Percentiles rank a stretch among this genome's conserved stretches.
Conservation (phyloP, 306 rosid species). For the Carpinus fangiana region DNA sequence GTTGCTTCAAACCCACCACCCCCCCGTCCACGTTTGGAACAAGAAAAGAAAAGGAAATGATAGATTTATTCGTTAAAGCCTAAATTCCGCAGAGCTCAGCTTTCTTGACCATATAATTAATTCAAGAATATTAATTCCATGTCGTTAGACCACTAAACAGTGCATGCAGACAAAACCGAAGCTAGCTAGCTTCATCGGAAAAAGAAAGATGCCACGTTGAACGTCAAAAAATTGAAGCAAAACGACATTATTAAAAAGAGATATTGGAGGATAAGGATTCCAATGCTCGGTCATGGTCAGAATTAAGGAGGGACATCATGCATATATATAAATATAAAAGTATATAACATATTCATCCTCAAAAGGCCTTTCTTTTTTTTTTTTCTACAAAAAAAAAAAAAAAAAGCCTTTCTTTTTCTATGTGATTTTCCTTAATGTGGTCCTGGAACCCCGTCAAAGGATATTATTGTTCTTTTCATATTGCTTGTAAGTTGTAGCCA, state of each 20-base stretch:
- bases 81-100: constrained; percentile 1
- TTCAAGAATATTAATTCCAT: neutral
- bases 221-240: constrained; percentile 26
- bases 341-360: neutral
- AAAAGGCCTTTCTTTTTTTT: neutral
- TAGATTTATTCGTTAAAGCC: neutral
- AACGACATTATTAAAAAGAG: constrained; percentile 18
- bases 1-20: neutral
- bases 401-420: neutral
- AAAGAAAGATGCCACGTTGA: constrained; percentile 24
- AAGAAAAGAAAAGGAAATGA: too few relatives aligned
- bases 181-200: neutral
- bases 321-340: too few relatives aligned
- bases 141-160: neutral
- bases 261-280: neutral
- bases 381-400: too few relatives aligned
- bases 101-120: constrained; percentile 18
- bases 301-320: neutral
- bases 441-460: too few relatives aligned
- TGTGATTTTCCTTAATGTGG: too few relatives aligned
- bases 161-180: neutral
- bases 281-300: constrained; percentile 27
- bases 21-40: neutral
- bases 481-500: too few relatives aligned
- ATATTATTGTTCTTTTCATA: too few relatives aligned